Evolutionary conservation across 2,329 filamentous ascomycete species (phyloP), one percentile per base, ranked within the genome.

Genomic region (Neopestalotiopsis sp.): DNA sequence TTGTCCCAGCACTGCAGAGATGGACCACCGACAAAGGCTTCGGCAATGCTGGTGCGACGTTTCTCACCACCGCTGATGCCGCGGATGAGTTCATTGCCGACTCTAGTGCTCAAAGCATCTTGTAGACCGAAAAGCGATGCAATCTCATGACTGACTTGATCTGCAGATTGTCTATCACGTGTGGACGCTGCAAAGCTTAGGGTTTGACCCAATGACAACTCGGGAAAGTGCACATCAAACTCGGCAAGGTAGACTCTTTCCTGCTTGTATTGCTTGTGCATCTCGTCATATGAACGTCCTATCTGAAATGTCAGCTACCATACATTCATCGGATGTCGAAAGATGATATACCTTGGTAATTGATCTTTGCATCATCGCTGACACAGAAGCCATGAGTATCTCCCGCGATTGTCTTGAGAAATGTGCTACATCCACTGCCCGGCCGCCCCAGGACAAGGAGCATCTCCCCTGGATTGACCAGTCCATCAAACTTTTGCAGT

Each of bases 31-130:
- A 90, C 82, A 64, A 89, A 84, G 2, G 90, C 89, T 77, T 93
- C 91, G 0, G 89, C 90, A 70, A 93, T 91, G 57, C 87, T 89
- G 2, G 93, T 90, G 79, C 91, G 87, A 77, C 92, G 90, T 70
- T 86, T 83, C 74, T 90, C 86, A 40, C 88, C 88, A 56, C 88
- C 88, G 63, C 82, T 86, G 1, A 89, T 81, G 53, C 90, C 90
- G 9, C 88, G 85, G 13, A 91, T 83, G 13, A 87, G 82, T 63
- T 89, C 87, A 68, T 90, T 88, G 0, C 90, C 90, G 17, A 92
- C 86, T 24, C 24, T 24, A 24, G 24, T 24, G 24, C 24, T 24
- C 2, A 24, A 24, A 24, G 24, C 24, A 24, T 24, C 24, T 24
- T 24, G 24, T 24, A 24, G 24, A 24, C 24, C 24, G 24, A 24